Base-by-base conservation (phyloP, 2,329 filamentous ascomycete species). In the Atkinsonella texensis region DNA sequence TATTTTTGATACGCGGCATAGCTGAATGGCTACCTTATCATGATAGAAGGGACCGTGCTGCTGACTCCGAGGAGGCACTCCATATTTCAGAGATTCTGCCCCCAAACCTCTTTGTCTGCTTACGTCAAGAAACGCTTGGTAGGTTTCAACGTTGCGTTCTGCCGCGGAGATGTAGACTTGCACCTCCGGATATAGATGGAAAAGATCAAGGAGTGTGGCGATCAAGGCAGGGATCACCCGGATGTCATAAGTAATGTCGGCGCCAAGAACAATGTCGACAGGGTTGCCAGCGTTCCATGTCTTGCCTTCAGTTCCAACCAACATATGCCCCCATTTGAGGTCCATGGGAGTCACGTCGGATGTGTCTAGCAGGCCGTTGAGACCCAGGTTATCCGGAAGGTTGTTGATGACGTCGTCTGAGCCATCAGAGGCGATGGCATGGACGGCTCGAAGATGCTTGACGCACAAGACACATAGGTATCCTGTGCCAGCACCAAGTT, bases 211-310 rank as follows among this genome's bases (percentile, higher is more conserved):
- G 49, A 90, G 64, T 3, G 85, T 89, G 3, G 73, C 75, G 2
- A 87, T 73, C 23, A 91, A 71, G 1, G 79, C 70, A 0, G 81
- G 78, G 48, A 86, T 81, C 42, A 79, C 74, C 38, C 71, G 70
- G 54, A 72, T 73, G 62, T 91, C 85, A 65, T 90, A 91, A 1
- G 84, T 90, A 65, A 91, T 78, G 63, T 91, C 87, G 35, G 87
- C 85, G 4, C 85, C 87, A 31, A 91, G 66, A 2, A 90, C 75
- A 4, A 87, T 66, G 63, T 90, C 83, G 44, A 80, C 63, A 2
- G 62, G 58, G 4, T 62, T 60, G 17, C 71, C 71, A 18, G 68
- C 69, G 56, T 74, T 73, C 76, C 76, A 77, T 45, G 65, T 63
- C 49, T 71, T 61, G 50, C 81, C 75, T 63, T 83, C 82, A 0